Base-by-base conservation (phyloP, 176 grass and related monocot genomes). In the Ensete ventricosum region DNA sequence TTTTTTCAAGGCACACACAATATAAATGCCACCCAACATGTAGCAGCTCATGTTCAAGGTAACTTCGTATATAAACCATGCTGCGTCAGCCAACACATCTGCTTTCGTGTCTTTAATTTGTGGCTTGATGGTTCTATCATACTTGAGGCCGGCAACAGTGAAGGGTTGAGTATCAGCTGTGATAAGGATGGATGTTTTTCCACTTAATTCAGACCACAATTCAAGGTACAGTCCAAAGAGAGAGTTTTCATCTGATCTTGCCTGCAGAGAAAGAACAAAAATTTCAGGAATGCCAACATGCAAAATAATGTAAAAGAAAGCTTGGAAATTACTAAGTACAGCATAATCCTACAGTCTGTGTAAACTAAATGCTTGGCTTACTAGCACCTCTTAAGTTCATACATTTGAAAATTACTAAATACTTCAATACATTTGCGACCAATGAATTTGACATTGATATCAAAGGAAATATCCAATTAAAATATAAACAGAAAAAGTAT, bases 11-110 rank as follows among this genome's bases (percentile, higher is more conserved):
- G 81, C 74, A 50, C 78, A 82, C 21, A 89, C 78, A 27, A 85
- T 43, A 82, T 87, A 79, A 52, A 98, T 93, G 25, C 83, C 79
- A 50, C 80, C 88, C 85, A 98, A 78, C 17, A 50, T 85, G 55
- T 91, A 77, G 55, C 58, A 50, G 82, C 62, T 79, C 53, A 82
- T 81, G 50, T 74, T 72, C 69, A 93, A 16, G 72, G 68, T 82
- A 64, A 86, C 83, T 85, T 57, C 54, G 73, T 89, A 84, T 64
- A 84, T 25, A 19, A 87, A 8, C 94, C 94, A 93, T 52, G 80
- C 51, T 50, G 76, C 58, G 29, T 81, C 26, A 75, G 72, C 58
- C 24, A 50, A 52, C 69, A 19, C 55, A 48, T 83, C 76, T 8
- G 54, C 20, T 53, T 54, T 23, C 17, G 48, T 75, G 62, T 73